phyloP scores from a whole-genome alignment of 2,329 filamentous ascomycete species.

The Didymella segeticola region DNA sequence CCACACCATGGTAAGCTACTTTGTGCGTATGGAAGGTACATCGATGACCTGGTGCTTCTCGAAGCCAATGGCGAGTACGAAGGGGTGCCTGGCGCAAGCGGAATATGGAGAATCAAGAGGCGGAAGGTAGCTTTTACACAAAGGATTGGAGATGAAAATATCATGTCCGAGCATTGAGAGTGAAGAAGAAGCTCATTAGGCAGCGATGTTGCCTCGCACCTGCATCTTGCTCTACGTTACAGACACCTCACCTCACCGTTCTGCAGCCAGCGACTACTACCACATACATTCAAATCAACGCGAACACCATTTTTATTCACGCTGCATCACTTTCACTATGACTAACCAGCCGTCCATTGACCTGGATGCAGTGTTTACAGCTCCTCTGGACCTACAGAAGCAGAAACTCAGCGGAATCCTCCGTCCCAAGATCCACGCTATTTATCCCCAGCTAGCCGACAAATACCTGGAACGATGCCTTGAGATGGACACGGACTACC shows the following conservation, averaged over 20 bases:
- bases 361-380: background rate
- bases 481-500: background rate
- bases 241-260: background rate
- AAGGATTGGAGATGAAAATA: slow-evolving; percentile 43
- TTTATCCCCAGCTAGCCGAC: background rate
- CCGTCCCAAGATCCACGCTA: background rate
- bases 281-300: background rate
- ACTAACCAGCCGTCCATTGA: background rate
- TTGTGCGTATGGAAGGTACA: slow-evolving; percentile 52
- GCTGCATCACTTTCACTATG: background rate
- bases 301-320: background rate
- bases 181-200: background rate
- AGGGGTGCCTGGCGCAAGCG: slow-evolving; percentile 47
- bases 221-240: background rate
- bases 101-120: slow-evolving; percentile 49
- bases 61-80: slow-evolving; percentile 32
- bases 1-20: slow-evolving; percentile 51
- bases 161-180: slow-evolving; percentile 43
- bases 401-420: background rate
- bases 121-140: slow-evolving; percentile 49
- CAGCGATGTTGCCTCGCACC: background rate
- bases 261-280: background rate
- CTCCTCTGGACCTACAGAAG: background rate
- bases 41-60: slow-evolving; percentile 46
- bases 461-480: background rate